Conservation (phyloP, 257 asterid genomes). For the Solanum lignicaule region DNA sequence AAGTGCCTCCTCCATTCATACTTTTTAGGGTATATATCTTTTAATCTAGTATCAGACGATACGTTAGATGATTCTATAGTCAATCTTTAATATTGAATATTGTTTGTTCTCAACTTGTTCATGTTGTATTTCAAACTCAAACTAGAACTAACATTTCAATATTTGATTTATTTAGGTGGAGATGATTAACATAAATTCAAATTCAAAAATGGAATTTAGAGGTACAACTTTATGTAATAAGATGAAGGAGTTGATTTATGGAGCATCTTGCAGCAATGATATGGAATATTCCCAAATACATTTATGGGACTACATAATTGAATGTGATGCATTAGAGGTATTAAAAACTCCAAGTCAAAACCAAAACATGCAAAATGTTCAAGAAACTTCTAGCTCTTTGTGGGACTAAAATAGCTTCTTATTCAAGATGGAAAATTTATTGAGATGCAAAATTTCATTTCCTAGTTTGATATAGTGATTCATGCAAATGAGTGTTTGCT, state of each 20-base stretch:
- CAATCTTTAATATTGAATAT: neutral
- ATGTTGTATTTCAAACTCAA: neutral
- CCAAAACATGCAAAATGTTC: neutral
- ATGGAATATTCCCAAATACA: constrained; percentile 15
- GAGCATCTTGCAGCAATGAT: constrained; percentile 4
- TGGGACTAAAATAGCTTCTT: neutral
- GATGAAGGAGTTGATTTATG: constrained; percentile 18
- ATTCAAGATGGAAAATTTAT: neutral
- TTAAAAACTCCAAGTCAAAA: neutral
- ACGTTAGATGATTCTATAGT: neutral
- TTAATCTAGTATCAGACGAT: neutral
- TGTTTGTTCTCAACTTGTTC: neutral
- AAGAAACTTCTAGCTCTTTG: neutral
- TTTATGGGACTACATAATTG: constrained; percentile 27
- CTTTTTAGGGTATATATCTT: neutral
- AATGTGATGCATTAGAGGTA: constrained; percentile 3
- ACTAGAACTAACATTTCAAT: neutral
- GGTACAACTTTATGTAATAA: constrained; percentile 12
- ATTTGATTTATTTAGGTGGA: neutral
- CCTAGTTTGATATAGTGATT: neutral
- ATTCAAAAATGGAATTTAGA: constrained; percentile 7
- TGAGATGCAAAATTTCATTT: neutral
- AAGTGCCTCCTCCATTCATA: neutral
- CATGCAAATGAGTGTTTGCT: neutral
- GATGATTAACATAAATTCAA: constrained; percentile 14